A percentile compares a stretch with the other conserved stretches of the same genome.
phyloP scores from a whole-genome alignment of 2,329 filamentous ascomycete genomes.

The Alternaria brassicicola region DNA sequence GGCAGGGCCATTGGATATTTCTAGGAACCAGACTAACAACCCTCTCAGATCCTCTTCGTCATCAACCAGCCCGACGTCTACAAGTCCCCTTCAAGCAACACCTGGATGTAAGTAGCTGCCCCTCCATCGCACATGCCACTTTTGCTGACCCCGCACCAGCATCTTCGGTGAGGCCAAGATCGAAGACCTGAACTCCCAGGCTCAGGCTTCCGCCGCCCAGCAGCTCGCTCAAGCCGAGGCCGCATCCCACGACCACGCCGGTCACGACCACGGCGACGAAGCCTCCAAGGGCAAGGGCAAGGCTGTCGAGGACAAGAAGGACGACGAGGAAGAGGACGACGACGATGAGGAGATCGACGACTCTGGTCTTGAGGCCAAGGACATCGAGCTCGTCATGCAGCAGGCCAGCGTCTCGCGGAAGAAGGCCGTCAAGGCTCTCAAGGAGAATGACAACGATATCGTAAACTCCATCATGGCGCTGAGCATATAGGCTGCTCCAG shows the following conservation, averaged over 20 bases:
- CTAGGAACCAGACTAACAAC: slow-evolving; percentile 26
- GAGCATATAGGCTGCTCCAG: slow-evolving; percentile 54
- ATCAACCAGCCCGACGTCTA: slow-evolving; percentile 99
- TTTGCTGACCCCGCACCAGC: slow-evolving; percentile 58
- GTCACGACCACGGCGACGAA: slow-evolving; percentile 74
- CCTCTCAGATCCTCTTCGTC: slow-evolving; percentile 88
- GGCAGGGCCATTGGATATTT: slow-evolving; percentile 7
- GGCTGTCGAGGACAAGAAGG: slow-evolving; percentile 65
- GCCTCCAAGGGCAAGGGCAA: slow-evolving; percentile 70
- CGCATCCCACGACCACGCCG: slow-evolving; percentile 70
- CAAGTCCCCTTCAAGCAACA: slow-evolving; percentile 99
- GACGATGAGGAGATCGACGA: slow-evolving; percentile 96
- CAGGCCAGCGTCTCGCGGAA: slow-evolving; percentile 96
- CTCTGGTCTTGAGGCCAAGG: slow-evolving; percentile 94
- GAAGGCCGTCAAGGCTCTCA: slow-evolving; percentile 98
- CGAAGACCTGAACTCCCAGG: slow-evolving; percentile 98
- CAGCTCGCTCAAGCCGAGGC: slow-evolving; percentile 81
- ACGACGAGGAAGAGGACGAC: slow-evolving; percentile 65
- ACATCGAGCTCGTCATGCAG: slow-evolving; percentile 98
- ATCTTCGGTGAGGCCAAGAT: slow-evolving; percentile 99
- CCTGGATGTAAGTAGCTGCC: slow-evolving; percentile 85
- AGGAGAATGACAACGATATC: slow-evolving; percentile 99
- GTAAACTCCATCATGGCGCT: slow-evolving; percentile 99
- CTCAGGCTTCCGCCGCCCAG: slow-evolving; percentile 93
- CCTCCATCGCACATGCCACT: slow-evolving; percentile 11